Conservation (phyloP, 768 basidiomycete species). For the Tulasnella sp. region DNA sequence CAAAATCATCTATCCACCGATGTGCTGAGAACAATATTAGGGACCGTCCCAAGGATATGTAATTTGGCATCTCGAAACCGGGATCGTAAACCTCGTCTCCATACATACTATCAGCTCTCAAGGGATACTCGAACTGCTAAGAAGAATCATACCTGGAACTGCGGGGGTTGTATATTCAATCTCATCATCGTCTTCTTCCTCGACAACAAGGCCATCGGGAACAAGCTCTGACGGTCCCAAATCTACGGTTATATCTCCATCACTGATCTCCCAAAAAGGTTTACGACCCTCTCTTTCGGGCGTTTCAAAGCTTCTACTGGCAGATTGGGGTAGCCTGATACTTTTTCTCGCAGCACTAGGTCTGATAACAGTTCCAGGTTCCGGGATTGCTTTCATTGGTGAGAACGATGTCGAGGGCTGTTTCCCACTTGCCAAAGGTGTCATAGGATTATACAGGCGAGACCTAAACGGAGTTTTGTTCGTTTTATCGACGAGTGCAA, state of each 20-base stretch:
- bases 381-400: background rate
- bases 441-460: slow-evolving; percentile 6
- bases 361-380: slow-evolving; percentile 8
- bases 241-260: slow-evolving; percentile 32
- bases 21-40: slow-evolving; percentile 22
- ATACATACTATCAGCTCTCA: background rate
- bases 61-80: slow-evolving; percentile 39
- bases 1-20: no score
- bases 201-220: slow-evolving; percentile 20
- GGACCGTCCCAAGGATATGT: slow-evolving; percentile 30
- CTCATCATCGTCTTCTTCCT: slow-evolving; percentile 31
- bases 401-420: slow-evolving; percentile 2
- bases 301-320: slow-evolving; percentile 42
- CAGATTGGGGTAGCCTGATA: slow-evolving; percentile 41
- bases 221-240: slow-evolving; percentile 23
- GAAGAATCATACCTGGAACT: slow-evolving; percentile 32
- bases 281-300: slow-evolving; percentile 43
- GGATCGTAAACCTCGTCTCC: slow-evolving; percentile 33
- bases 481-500: slow-evolving; percentile 14
- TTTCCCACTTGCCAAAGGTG: slow-evolving; percentile 4
- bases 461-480: slow-evolving; percentile 12
- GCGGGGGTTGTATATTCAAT: slow-evolving; percentile 46
- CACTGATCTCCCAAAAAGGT: slow-evolving; percentile 64
- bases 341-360: slow-evolving; percentile 60
- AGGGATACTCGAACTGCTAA: background rate